Percentiles rank a stretch among this genome's conserved stretches.
Conservation (phyloP, 768 basidiomycete genomes). For the Xerocomellus intermedius region DNA sequence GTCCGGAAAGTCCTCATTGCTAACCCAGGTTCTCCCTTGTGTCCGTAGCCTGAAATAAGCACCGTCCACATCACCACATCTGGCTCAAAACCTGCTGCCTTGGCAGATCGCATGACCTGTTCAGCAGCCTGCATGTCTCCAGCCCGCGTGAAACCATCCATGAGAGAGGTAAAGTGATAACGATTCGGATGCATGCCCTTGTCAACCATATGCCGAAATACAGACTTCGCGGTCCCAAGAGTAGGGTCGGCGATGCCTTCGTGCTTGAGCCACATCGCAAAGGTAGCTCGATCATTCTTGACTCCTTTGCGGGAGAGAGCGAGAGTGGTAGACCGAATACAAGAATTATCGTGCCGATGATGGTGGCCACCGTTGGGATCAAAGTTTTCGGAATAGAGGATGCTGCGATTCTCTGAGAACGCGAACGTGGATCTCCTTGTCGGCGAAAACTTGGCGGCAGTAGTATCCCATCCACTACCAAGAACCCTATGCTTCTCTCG, state of each 20-base stretch:
- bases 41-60: slow-evolving; percentile 69
- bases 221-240: slow-evolving; percentile 46
- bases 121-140: slow-evolving; percentile 62
- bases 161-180: slow-evolving; percentile 72
- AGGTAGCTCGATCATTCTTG: slow-evolving; percentile 54
- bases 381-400: slow-evolving; percentile 34
- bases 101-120: slow-evolving; percentile 52
- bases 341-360: slow-evolving; percentile 29
- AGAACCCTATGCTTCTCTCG: slow-evolving; percentile 46
- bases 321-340: slow-evolving; percentile 42
- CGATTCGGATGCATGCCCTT: slow-evolving; percentile 70
- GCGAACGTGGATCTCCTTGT: slow-evolving; percentile 21
- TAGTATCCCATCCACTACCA: slow-evolving; percentile 47
- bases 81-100: slow-evolving; percentile 49
- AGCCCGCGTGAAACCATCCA: slow-evolving; percentile 64
- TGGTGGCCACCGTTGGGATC: slow-evolving; percentile 49
- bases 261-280: slow-evolving; percentile 61
- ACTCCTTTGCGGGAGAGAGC: slow-evolving; percentile 48
- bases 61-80: slow-evolving; percentile 75
- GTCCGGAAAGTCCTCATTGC: slow-evolving; percentile 56
- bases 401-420: slow-evolving; percentile 4
- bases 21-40: slow-evolving; percentile 50
- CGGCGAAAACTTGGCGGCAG: slow-evolving; percentile 39
- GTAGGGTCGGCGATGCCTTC: slow-evolving; percentile 56
- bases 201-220: slow-evolving; percentile 58